These are phyloP conservation scores for Gamsiella multidivaricata DNA, from an alignment of 192 early-diverging fungal genomes.

Conservation along the genomic window DNA sequence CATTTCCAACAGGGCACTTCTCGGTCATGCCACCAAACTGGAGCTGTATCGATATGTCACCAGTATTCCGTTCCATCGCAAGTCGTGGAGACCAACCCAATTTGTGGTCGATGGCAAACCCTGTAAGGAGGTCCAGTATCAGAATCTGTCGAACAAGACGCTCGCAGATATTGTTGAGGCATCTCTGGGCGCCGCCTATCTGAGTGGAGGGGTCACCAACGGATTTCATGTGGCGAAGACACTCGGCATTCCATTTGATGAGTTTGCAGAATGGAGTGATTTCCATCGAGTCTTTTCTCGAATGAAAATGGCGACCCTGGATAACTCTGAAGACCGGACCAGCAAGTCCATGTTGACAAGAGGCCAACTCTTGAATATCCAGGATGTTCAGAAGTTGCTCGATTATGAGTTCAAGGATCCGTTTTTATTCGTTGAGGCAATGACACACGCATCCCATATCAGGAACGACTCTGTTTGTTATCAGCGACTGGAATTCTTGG, in stretches of 20 bases:
- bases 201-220: conserved; percentile 64
- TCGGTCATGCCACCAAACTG: conserved; percentile 59
- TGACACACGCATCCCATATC: conserved; percentile 85
- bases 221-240: conserved; percentile 67
- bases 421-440: conserved; percentile 75
- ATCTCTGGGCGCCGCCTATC: conserved; percentile 78
- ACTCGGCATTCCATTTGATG: conserved; percentile 66
- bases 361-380: neutral
- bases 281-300: conserved; percentile 55
- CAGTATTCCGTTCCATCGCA: conserved; percentile 70
- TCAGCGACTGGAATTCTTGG: conserved; percentile 92
- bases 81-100: conserved; percentile 62
- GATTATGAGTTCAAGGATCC: conserved; percentile 80
- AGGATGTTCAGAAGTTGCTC: conserved; percentile 51
- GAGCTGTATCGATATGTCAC: conserved; percentile 71
- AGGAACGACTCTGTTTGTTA: conserved; percentile 71
- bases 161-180: conserved; percentile 91
- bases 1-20: conserved; percentile 83
- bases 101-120: conserved; percentile 53
- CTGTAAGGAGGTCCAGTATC: conserved; percentile 39
- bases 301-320: neutral
- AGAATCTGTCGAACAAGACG: conserved; percentile 82
- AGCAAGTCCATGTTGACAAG: neutral
- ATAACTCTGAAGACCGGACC: neutral
- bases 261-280: conserved; percentile 62